These are phyloP conservation scores for Debaryomyces udenii DNA, from an alignment of 1,139 yeast genomes.

Conservation along the genomic window DNA sequence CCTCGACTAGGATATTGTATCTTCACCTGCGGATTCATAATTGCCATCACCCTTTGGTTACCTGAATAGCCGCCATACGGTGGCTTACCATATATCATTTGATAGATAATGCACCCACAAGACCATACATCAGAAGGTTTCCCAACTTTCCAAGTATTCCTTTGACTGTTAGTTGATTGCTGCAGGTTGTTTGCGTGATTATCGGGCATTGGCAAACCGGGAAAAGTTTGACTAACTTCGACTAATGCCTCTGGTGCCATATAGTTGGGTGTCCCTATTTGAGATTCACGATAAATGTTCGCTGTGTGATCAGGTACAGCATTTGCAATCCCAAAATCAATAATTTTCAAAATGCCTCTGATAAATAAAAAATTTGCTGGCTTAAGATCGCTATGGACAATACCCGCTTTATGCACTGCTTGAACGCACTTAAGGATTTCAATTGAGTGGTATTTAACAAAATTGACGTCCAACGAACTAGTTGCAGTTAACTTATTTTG, in stretches of 20 bases:
- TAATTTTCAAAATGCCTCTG: conserved; percentile 79
- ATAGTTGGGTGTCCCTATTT: conserved; percentile 94
- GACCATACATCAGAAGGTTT: conserved; percentile 98
- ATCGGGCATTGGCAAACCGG: conserved; percentile 25
- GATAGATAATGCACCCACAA: conserved; percentile 93
- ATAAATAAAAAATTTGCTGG: conserved; percentile 95
- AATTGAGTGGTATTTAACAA: conserved; percentile 77
- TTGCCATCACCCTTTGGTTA: conserved; percentile 79
- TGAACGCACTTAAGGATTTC: conserved; percentile 84
- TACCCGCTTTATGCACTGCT: conserved; percentile 85
- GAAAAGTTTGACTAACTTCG: conserved; percentile 51
- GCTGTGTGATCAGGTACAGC: conserved; percentile 92
- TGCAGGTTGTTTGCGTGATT: conserved; percentile 22
- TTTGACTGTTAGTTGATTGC: conserved; percentile 15
- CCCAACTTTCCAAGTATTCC: conserved; percentile 82
- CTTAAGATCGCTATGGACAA: conserved; percentile 92
- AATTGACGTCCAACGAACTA: conserved; percentile 67
- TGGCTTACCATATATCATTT: conserved; percentile 91
- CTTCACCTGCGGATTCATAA: conserved; percentile 82
- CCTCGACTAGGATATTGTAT: conserved; percentile 70
- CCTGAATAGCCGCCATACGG: conserved; percentile 87
- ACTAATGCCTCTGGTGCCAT: conserved; percentile 97
- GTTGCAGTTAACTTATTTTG: conserved; percentile 51
- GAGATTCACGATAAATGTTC: conserved; percentile 86
- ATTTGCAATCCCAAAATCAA: conserved; percentile 96